These are phyloP conservation scores for Pseudogymnoascus sp. DNA, from an alignment of 2,329 filamentous ascomycete species.

Conservation along the genomic window DNA sequence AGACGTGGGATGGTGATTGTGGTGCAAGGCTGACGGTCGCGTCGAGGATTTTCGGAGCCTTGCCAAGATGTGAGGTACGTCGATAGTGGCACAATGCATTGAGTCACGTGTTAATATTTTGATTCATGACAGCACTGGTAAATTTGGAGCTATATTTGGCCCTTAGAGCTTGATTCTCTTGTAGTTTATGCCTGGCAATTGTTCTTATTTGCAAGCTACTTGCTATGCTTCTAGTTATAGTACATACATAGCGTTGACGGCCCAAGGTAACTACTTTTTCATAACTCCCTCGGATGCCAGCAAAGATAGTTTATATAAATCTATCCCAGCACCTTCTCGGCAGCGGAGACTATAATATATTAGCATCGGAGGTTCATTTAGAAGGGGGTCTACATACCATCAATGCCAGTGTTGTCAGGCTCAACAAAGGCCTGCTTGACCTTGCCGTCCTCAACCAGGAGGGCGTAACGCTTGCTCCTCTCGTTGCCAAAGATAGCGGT, in stretches of 20 bases:
- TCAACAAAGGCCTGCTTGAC: constrained; percentile 76
- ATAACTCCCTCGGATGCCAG: no score
- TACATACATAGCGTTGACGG: background rate
- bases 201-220: background rate
- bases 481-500: constrained; percentile 70
- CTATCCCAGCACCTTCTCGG: constrained; percentile 39
- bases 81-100: background rate
- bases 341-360: constrained; percentile 34
- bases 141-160: background rate
- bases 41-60: constrained; percentile 6
- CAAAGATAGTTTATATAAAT: background rate
- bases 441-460: constrained; percentile 76
- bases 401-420: constrained; percentile 76
- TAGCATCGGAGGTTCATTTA: background rate
- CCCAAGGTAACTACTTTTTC: background rate
- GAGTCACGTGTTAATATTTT: background rate
- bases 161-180: background rate
- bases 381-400: constrained; percentile 29
- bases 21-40: constrained; percentile 4
- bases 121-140: background rate
- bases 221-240: background rate
- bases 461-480: constrained; percentile 80
- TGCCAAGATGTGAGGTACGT: constrained; percentile 4
- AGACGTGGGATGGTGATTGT: constrained; percentile 1
- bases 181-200: background rate